Conservation (phyloP, 1,284 basidiomycete genomes). For the Rhodotorula sp. region DNA sequence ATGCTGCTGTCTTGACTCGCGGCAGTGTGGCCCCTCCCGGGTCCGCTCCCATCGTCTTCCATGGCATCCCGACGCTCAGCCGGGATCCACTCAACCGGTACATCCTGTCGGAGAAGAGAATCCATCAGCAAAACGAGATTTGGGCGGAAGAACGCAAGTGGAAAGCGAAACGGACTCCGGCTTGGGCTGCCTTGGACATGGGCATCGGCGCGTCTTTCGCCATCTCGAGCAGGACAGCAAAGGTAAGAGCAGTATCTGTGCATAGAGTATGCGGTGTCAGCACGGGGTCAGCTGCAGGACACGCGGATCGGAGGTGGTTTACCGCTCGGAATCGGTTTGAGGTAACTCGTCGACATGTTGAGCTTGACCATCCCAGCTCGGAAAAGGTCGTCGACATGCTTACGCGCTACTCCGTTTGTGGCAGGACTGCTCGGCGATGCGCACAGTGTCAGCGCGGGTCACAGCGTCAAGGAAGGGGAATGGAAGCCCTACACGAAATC, state of each 20-base stretch:
- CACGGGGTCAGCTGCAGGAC: too few relatives aligned
- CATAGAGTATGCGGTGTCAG: not conserved
- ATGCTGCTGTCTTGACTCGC: slow-evolving; percentile 9
- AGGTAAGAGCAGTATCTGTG: slow-evolving; percentile 69
- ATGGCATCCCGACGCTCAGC: slow-evolving; percentile 53
- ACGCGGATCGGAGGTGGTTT: not conserved
- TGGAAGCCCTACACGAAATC: slow-evolving; percentile 46
- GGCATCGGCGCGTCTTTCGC: slow-evolving; percentile 65
- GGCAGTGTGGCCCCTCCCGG: not conserved
- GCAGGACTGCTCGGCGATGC: slow-evolving; percentile 53
- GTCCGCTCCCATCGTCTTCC: slow-evolving; percentile 8
- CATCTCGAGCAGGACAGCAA: slow-evolving; percentile 77
- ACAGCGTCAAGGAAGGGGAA: too few relatives aligned
- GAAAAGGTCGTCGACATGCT: slow-evolving; percentile 70
- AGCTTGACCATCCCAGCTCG: slow-evolving; percentile 82
- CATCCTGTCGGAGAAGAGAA: slow-evolving; percentile 47
- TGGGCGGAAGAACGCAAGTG: not conserved
- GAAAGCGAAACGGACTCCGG: slow-evolving; percentile 50
- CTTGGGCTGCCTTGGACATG: slow-evolving; percentile 51
- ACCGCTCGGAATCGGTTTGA: slow-evolving; percentile 49
- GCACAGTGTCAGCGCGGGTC: slow-evolving; percentile 19
- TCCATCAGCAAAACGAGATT: not conserved
- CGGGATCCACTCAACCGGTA: slow-evolving; percentile 72
- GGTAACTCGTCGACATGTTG: slow-evolving; percentile 71
- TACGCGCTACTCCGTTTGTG: slow-evolving; percentile 60